Evolutionary conservation across 2,329 filamentous ascomycete species (phyloP).

Genomic region (Pseudopyrenochaeta lycopersici): DNA sequence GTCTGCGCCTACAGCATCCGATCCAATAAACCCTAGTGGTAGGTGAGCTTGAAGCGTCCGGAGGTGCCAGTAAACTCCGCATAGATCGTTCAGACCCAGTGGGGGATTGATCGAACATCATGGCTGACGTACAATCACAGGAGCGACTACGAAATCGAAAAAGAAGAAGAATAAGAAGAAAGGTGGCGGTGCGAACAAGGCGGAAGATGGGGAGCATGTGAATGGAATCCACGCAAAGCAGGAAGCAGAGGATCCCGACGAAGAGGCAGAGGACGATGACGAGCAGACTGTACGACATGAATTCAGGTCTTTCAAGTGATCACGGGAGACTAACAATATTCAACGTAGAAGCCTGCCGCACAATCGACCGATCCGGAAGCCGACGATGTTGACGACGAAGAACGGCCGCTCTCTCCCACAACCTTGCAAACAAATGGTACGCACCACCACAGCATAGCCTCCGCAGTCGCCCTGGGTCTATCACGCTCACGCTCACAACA

Average conservation of each 20-base stretch:
- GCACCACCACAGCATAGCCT: conserved; percentile 47
- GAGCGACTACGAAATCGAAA: conserved; percentile 45
- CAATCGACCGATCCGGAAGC: conserved; percentile 35
- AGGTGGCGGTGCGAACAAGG: conserved; percentile 29
- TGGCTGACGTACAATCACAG: conserved; percentile 34
- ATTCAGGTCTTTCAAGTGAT: not conserved
- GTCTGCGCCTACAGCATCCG: conserved; percentile 37
- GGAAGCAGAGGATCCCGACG: conserved; percentile 38
- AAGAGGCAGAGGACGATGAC: conserved; percentile 40
- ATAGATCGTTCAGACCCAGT: not conserved
- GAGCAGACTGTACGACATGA: conserved; percentile 44
- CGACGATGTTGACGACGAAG: conserved; percentile 48
- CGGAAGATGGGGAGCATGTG: conserved; percentile 35
- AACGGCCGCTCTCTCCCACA: conserved; percentile 40
- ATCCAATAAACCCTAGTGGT: conserved; percentile 47
- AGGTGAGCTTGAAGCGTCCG: conserved; percentile 40
- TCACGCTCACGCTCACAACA: conserved; percentile 47
- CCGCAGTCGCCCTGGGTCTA: conserved; percentile 48
- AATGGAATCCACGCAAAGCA: conserved; percentile 35
- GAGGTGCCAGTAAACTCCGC: conserved; percentile 20
- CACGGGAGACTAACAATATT: conserved; percentile 14
- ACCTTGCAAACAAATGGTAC: conserved; percentile 41
- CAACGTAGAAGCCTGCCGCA: conserved; percentile 30
- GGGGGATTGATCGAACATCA: not conserved
- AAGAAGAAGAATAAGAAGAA: conserved; percentile 55